phyloP scores from a whole-genome alignment of 495 filamentous ascomycete genomes.

The Halenospora varia region DNA sequence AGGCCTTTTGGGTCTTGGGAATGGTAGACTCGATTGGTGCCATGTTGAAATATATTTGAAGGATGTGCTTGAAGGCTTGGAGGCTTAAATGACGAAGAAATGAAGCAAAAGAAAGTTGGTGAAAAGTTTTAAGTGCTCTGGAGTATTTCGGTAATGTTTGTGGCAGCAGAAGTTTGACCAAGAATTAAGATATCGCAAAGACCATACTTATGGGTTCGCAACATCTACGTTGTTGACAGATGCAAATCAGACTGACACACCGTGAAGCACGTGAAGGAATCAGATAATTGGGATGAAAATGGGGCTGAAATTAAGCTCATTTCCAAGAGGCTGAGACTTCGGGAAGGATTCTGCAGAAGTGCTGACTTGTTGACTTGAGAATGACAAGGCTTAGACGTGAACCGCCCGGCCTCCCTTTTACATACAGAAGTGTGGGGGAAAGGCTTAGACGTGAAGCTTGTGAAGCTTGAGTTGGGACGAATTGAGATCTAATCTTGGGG shows the following conservation, averaged over 20 bases:
- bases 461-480: background rate
- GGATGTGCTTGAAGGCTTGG: background rate
- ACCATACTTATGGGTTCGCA: no score
- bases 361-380: background rate
- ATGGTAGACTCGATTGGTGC: background rate
- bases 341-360: background rate
- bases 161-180: no score
- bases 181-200: no score
- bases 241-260: background rate
- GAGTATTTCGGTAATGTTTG: no score
- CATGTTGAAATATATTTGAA: conserved; percentile 4
- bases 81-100: no score
- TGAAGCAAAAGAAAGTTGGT: no score
- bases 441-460: background rate
- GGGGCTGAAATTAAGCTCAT: background rate
- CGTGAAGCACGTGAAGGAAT: background rate
- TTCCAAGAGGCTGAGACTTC: background rate
- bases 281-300: background rate
- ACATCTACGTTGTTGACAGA: no score
- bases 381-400: background rate
- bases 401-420: background rate
- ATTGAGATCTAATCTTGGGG: background rate
- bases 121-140: no score
- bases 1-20: conserved; percentile 1
- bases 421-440: background rate